Conservation (phyloP, 2,329 filamentous ascomycete genomes). For the Apiospora saccharicola region DNA sequence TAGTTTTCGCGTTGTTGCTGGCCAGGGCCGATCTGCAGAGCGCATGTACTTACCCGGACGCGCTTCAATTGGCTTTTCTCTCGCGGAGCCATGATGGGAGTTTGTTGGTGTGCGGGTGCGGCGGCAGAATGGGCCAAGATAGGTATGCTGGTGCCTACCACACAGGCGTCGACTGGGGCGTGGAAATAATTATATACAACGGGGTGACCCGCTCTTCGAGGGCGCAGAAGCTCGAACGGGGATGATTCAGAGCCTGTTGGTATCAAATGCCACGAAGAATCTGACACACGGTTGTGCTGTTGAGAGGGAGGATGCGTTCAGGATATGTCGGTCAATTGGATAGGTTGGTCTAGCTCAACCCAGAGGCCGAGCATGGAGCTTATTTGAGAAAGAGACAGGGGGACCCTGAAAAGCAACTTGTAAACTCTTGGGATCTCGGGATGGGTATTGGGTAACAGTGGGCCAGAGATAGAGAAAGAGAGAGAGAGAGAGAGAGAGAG, state of each 20-base stretch:
- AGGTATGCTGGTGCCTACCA: conserved; percentile 20
- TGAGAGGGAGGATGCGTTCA: background rate
- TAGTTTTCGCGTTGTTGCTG: conserved; percentile 26
- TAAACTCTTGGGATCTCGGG: background rate
- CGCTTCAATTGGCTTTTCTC: conserved; percentile 90
- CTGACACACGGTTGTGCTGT: background rate
- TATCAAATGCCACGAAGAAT: background rate
- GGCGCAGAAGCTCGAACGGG: background rate
- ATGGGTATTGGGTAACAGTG: conserved; percentile 13
- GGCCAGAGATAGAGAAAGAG: background rate
- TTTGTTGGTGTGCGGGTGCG: background rate
- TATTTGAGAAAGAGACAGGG: conserved; percentile 7
- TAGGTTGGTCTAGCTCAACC: background rate
- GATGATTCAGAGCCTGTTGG: conserved; percentile 1
- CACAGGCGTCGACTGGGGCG: background rate
- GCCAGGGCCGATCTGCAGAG: conserved; percentile 26
- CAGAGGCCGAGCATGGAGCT: conserved; percentile 7
- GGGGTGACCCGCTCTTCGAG: background rate
- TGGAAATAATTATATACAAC: background rate
- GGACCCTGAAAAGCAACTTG: conserved; percentile 4
- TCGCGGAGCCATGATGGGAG: conserved; percentile 61
- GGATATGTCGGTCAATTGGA: conserved; percentile 10
- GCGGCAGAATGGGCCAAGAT: background rate
- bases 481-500: background rate
- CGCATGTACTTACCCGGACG: conserved; percentile 66